These are phyloP conservation scores for Ceratobasidium sp. DNA, from an alignment of 1,284 basidiomycete species.

Conservation along the genomic window DNA sequence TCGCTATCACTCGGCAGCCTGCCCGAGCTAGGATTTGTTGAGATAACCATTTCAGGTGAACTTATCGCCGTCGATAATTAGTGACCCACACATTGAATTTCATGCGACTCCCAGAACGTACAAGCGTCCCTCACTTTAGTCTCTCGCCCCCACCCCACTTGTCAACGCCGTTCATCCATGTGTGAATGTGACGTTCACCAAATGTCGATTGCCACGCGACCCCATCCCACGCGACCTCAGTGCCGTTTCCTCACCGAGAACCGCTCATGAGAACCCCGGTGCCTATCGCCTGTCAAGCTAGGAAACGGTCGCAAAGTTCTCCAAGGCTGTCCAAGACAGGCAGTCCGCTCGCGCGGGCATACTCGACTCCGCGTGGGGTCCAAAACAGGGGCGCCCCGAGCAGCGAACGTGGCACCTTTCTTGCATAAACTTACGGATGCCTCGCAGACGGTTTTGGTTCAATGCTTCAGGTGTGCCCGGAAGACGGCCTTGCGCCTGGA, in stretches of 20 bases:
- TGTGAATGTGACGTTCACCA: not conserved
- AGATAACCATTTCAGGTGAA: slow-evolving; percentile 11
- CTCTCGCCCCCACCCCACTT: not conserved
- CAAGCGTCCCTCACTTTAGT: not conserved
- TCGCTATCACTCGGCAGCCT: not conserved
- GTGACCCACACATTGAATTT: not conserved
- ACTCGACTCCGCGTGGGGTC: not conserved
- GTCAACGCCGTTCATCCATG: not conserved
- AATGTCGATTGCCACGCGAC: not conserved
- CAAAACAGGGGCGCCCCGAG: not conserved
- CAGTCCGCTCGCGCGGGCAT: not conserved
- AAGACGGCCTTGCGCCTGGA: not conserved
- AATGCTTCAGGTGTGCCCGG: not conserved
- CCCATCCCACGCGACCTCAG: not conserved
- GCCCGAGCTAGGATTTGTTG: not conserved
- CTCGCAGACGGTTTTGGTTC: not conserved
- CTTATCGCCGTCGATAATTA: slow-evolving; percentile 5
- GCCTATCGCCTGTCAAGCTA: not conserved
- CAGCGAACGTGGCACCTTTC: not conserved
- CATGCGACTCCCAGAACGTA: not conserved
- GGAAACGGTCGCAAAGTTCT: not conserved
- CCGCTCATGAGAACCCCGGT: not conserved
- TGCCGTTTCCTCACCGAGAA: slow-evolving; percentile 15
- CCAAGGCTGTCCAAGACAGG: not conserved
- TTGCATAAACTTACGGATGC: not conserved